Evolutionary conservation across 345 rosid genomes (phyloP).

Genomic region (Stellera chamaejasme): DNA sequence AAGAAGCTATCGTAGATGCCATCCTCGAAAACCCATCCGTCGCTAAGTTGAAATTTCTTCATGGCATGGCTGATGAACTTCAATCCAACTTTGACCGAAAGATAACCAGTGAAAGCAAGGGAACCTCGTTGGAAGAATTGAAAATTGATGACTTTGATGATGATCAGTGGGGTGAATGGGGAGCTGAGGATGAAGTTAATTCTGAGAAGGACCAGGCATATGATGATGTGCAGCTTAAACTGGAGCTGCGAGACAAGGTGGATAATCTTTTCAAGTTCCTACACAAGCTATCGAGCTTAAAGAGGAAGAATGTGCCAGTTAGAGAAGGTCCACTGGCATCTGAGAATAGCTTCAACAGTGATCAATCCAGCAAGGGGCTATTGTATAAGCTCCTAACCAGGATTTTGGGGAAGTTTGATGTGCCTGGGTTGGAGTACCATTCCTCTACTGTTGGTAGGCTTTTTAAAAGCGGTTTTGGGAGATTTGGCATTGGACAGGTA

Average conservation of each 20-base stretch:
- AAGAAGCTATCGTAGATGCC: constrained; percentile 79
- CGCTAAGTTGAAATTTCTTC: constrained; percentile 66
- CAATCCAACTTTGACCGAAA: constrained; percentile 44
- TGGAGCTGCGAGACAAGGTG: constrained; percentile 85
- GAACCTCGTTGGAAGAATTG: constrained; percentile 33
- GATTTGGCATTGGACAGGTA: constrained; percentile 97
- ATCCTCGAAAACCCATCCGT: constrained; percentile 64
- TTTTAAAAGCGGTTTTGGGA: constrained; percentile 92
- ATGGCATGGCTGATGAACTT: constrained; percentile 61
- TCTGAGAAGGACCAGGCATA: constrained; percentile 40
- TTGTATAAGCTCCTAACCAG: constrained; percentile 57
- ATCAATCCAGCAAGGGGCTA: constrained; percentile 55
- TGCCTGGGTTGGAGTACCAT: constrained; percentile 84
- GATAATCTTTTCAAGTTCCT: constrained; percentile 73
- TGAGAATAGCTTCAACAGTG: constrained; percentile 42
- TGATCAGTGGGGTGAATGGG: constrained; percentile 99
- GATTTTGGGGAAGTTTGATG: constrained; percentile 50
- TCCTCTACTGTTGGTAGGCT: constrained; percentile 92
- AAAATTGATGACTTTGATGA: constrained; percentile 83
- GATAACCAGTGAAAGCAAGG: constrained; percentile 35
- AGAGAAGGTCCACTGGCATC: constrained; percentile 45
- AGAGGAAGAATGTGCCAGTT: constrained; percentile 36
- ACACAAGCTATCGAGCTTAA: constrained; percentile 64
- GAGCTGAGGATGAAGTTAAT: constrained; percentile 73
- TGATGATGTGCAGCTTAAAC: constrained; percentile 72